phyloP scores from a whole-genome alignment of 257 asterid genomes.

The Rehmannia glutinosa region DNA sequence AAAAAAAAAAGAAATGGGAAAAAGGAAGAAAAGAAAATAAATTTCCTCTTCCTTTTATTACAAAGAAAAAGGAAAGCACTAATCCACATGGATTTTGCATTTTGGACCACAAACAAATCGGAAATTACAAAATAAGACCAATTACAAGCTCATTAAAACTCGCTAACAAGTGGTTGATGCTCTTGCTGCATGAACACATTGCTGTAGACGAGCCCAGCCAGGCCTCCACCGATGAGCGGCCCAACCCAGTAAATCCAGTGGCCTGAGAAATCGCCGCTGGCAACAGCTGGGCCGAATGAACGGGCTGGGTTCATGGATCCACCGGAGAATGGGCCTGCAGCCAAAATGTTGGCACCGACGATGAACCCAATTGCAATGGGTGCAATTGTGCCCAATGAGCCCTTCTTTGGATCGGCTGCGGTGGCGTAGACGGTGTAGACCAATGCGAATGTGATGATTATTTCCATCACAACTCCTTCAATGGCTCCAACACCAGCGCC shows the following conservation, averaged over 20 bases:
- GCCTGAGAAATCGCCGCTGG: constrained; percentile 48
- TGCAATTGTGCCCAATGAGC: constrained; percentile 70
- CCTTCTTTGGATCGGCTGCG: constrained; percentile 91
- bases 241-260: constrained; percentile 92
- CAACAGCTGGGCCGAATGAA: constrained; percentile 80
- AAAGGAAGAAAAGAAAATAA: constrained; percentile 18
- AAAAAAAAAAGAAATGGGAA: neutral
- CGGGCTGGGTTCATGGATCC: constrained; percentile 99
- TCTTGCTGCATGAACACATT: constrained; percentile 53
- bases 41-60: constrained; percentile 27
- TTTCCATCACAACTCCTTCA: constrained; percentile 75
- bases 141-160: constrained; percentile 26
- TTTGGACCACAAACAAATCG: constrained; percentile 20
- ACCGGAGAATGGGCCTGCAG: constrained; percentile 94
- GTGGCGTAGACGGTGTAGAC: constrained; percentile 93
- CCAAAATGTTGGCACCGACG: constrained; percentile 87
- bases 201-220: constrained; percentile 65
- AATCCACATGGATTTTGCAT: constrained; percentile 8
- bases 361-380: constrained; percentile 93
- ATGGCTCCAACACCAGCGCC: constrained; percentile 59
- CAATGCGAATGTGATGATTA: constrained; percentile 71
- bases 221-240: constrained; percentile 82
- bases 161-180: constrained; percentile 48
- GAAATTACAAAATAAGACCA: constrained; percentile 12
- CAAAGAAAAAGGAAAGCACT: constrained; percentile 13